These are phyloP conservation scores for Annona squamosa DNA, from an alignment of 164 flowering plant genomes.

Conservation along the genomic window DNA sequence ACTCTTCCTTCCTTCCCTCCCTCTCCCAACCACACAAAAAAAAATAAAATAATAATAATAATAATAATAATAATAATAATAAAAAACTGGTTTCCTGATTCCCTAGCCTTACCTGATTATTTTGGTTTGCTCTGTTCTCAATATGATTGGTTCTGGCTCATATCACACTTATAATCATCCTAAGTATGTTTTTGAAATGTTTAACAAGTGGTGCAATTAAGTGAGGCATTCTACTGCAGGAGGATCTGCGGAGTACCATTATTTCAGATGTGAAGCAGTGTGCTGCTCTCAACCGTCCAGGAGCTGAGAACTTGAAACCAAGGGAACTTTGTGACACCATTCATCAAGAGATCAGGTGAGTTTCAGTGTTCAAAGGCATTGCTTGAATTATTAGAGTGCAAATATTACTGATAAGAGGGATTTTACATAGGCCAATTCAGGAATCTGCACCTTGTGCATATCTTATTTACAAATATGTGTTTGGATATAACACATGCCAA, in stretches of 20 bases:
- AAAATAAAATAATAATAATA: no score
- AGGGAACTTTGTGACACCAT: slow-evolving; percentile 85
- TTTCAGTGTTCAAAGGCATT: not conserved
- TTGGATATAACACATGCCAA: no score
- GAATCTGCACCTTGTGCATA: no score
- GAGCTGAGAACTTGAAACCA: slow-evolving; percentile 71
- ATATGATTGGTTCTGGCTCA: not conserved
- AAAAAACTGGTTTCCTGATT: no score
- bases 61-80: no score
- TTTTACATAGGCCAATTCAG: no score
- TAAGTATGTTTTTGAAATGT: not conserved
- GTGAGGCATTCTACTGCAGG: slow-evolving; percentile 40
- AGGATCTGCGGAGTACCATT: slow-evolving; percentile 56
- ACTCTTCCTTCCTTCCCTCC: no score
- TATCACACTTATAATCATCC: not conserved
- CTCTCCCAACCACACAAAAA: no score
- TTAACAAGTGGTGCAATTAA: not conserved
- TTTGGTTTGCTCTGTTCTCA: no score
- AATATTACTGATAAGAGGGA: not conserved
- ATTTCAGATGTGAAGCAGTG: slow-evolving; percentile 63
- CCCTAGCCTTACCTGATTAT: no score
- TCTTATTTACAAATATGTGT: no score
- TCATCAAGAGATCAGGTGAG: slow-evolving; percentile 70
- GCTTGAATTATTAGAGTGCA: not conserved
- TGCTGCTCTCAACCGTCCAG: slow-evolving; percentile 55